Conservation (phyloP, 352 stramenopile genomes). For the Phytophthora podocarpi region DNA sequence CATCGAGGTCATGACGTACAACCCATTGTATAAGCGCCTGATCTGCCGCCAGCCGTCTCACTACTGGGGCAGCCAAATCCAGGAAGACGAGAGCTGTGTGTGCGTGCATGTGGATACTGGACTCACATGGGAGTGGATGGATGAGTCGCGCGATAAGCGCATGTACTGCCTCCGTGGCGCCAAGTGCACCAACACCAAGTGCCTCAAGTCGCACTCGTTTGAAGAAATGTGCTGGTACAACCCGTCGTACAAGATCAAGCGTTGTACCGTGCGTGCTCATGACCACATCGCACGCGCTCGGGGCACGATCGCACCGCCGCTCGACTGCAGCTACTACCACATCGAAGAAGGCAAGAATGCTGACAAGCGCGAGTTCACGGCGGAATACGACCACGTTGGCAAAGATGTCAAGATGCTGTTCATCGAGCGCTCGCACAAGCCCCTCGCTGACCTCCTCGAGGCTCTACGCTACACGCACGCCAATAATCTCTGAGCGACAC, state of each 20-base stretch:
- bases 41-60: slow-evolving; percentile 47
- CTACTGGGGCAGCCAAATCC: slow-evolving; percentile 46
- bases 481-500: slow-evolving; percentile 27
- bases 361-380: slow-evolving; percentile 37
- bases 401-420: slow-evolving; percentile 47
- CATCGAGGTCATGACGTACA: slow-evolving; percentile 59
- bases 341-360: slow-evolving; percentile 44
- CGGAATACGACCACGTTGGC: slow-evolving; percentile 44
- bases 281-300: slow-evolving; percentile 34
- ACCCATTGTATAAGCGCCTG: slow-evolving; percentile 56
- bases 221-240: slow-evolving; percentile 62
- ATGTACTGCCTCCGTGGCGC: slow-evolving; percentile 36
- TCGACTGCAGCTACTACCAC: slow-evolving; percentile 43
- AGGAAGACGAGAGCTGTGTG: slow-evolving; percentile 48
- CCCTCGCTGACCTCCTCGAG: slow-evolving; percentile 38
- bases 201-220: slow-evolving; percentile 50
- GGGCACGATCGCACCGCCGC: slow-evolving; percentile 32
- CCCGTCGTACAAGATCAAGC: slow-evolving; percentile 50
- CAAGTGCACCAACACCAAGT: slow-evolving; percentile 43
- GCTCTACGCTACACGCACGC: slow-evolving; percentile 30
- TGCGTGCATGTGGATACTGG: slow-evolving; percentile 55
- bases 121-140: slow-evolving; percentile 48
- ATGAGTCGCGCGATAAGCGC: slow-evolving; percentile 32
- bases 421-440: slow-evolving; percentile 47
- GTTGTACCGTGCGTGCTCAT: slow-evolving; percentile 38